phyloP scores from a whole-genome alignment of 805 yeast genomes.

The Debaryomyces maramus region DNA sequence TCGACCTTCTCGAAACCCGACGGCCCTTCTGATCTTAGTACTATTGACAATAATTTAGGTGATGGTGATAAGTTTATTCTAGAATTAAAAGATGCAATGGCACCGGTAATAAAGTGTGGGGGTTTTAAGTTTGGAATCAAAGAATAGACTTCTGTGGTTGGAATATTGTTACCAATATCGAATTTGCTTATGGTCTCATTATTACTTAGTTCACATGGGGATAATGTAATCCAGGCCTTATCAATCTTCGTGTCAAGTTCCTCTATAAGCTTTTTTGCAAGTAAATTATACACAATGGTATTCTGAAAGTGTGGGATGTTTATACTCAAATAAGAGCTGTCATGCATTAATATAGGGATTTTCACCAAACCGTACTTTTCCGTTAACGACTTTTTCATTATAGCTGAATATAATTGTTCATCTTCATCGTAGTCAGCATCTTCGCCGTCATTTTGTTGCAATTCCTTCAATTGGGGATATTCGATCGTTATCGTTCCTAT shows the following conservation, averaged over 20 bases:
- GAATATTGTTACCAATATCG: constrained; percentile 10
- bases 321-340: constrained; percentile 14
- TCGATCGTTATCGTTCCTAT: constrained; percentile 11
- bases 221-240: constrained; percentile 27
- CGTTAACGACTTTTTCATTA: constrained; percentile 18
- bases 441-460: constrained; percentile 6
- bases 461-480: constrained; percentile 11
- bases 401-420: constrained; percentile 48
- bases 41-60: constrained; percentile 18
- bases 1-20: constrained; percentile 58
- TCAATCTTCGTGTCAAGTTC: constrained; percentile 10
- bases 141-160: constrained; percentile 3
- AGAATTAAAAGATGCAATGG: constrained; percentile 46
- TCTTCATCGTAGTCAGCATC: constrained; percentile 48
- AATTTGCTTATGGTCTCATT: constrained; percentile 26
- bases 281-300: constrained; percentile 29
- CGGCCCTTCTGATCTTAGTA: constrained; percentile 61
- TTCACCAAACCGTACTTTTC: constrained; percentile 20
- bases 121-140: constrained; percentile 43
- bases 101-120: constrained; percentile 63
- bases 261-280: constrained; percentile 24
- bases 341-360: constrained; percentile 23
- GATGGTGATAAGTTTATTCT: constrained; percentile 13
- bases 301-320: constrained; percentile 39
- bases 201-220: constrained; percentile 40